Evolutionary conservation across 2,329 filamentous ascomycete species (phyloP), one percentile per base, ranked within the genome.

Genomic region (Penicillium sp.): DNA sequence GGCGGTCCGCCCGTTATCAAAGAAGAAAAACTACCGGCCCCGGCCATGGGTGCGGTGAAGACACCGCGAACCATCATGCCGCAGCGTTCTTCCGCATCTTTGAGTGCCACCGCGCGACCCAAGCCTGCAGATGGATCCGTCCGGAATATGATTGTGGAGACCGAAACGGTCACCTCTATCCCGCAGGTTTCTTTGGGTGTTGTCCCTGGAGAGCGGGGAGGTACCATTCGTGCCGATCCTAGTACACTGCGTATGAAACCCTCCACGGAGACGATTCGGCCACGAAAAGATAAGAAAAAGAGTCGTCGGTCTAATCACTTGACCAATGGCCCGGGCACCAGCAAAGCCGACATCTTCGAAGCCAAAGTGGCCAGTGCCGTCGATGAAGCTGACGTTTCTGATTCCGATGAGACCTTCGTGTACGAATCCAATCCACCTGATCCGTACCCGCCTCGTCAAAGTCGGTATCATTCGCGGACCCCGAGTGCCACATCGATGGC

Each of bases 381-480:
- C 45, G 91, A 97, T 66, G 90, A 97, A 68, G 90, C 89, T 39
- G 88, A 96, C 67, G 95, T 91, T 9, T 96, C 91, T 5, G 93
- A 98, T 67, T 97, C 91, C 1, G 93, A 96, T 62, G 93, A 97
- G 70, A 97, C 93, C 0, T 98, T 97, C 68, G 93, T 98, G 12
- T 98, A 98, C 71, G 93, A 98, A 69, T 97, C 93, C 26, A 98
- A 98, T 63, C 93, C 91, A 8, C 78, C 79, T 11, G 82, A 84
- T 56, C 73, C 76, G 25, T 75, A 67, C 48, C 70, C 78, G 28
- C 56, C 63, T 36, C 74, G 79, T 44, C 87, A 88, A 44, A 80
- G 82, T 54, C 81, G 90, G 52, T 89, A 91, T 68, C 91, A 97
- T 70, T 97, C 91, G 18, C 83, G 93, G 53, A 98, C 93, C 1